Evolutionary conservation across 2,329 filamentous ascomycete genomes (phyloP).

Genomic region (Penicillium glabrum): DNA sequence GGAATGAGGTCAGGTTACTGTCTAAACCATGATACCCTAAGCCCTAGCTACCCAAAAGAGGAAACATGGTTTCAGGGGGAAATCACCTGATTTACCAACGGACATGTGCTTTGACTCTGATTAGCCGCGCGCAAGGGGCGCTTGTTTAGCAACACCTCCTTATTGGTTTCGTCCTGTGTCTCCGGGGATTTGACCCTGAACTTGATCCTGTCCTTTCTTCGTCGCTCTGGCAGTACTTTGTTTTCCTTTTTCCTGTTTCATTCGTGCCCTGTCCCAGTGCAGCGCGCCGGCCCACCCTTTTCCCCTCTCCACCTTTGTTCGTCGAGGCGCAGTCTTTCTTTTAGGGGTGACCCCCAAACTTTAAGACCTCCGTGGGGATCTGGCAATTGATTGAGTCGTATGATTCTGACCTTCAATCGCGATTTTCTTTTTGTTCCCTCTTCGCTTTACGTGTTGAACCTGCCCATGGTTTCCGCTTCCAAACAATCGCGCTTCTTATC

Average conservation of each 20-base stretch:
- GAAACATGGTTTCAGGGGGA: neutral
- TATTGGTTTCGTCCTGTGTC: conserved; percentile 9
- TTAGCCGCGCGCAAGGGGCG: conserved; percentile 41
- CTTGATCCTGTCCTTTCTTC: conserved; percentile 14
- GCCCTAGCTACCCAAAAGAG: neutral
- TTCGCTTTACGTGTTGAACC: neutral
- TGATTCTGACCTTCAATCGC: neutral
- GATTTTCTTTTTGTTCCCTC: neutral
- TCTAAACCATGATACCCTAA: neutral
- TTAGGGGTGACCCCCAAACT: conserved; percentile 12
- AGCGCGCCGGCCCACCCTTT: conserved; percentile 16
- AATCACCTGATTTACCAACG: conserved; percentile 1
- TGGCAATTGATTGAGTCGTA: neutral
- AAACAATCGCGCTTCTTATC: conserved; percentile 17
- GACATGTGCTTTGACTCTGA: conserved; percentile 14
- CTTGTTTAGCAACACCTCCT: conserved; percentile 37
- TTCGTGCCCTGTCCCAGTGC: neutral
- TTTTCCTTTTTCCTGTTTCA: conserved; percentile 16
- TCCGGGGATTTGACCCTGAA: conserved; percentile 1
- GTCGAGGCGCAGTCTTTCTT: conserved; percentile 25
- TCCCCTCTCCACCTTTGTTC: conserved; percentile 16
- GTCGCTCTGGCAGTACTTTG: conserved; percentile 32
- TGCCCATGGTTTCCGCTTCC: conserved; percentile 6
- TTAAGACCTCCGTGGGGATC: conserved; percentile 3
- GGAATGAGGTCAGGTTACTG: neutral